Base-by-base conservation (phyloP, 306 rosid genomes). In the Sicyos edulis region DNA sequence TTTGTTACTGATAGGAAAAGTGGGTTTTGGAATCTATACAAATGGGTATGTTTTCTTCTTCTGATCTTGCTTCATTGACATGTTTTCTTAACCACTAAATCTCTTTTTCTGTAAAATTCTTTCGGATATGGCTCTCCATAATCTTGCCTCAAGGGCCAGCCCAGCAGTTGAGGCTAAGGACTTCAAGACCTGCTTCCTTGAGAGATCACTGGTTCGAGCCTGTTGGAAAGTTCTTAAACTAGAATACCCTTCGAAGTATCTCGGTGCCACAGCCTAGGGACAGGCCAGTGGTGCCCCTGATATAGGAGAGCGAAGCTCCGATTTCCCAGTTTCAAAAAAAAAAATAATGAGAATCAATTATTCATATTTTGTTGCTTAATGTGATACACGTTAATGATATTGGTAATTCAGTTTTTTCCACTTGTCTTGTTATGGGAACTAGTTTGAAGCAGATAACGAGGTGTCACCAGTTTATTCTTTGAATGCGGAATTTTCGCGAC, bases 1-100 rank as follows among this genome's bases (percentile, higher is more conserved):
- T 90, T 92, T 77, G 78, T 92, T 64, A 87, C 97, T 7, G 98
- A 92, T 78, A 88, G 89, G 56, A 79, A 75, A 68, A 81, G 74
- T 82, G 98, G 98, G 24, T 92, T 85, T 77, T 92, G 97, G 98
- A 92, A 90, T 85, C 78, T 92, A 75, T 83, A 90, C 79, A 90
- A 87, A 88, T 92, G 98, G 97, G 98, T 92, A 88, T 74, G 75
- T 51, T 82, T 65, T 65, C n/a, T 75, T 42, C 29, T 61, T 29
- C 21, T 16, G 29, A 53, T 37, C 22, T 37, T 63, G 16, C 70
- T 63, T 37, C 70, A 9, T 4, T 63, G 70, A 63, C 5, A 40
- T 63, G 70, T 20, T 17, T 17, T 40, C 16, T 63, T 63, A 5
- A 63, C 26, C 24, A 63, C 14, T 9, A 26, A 12, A 13, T 26